Percentiles rank a stretch among this genome's conserved stretches.
Conservation (phyloP, 495 filamentous ascomycete species). For the Massariosphaeria phaeospora region DNA sequence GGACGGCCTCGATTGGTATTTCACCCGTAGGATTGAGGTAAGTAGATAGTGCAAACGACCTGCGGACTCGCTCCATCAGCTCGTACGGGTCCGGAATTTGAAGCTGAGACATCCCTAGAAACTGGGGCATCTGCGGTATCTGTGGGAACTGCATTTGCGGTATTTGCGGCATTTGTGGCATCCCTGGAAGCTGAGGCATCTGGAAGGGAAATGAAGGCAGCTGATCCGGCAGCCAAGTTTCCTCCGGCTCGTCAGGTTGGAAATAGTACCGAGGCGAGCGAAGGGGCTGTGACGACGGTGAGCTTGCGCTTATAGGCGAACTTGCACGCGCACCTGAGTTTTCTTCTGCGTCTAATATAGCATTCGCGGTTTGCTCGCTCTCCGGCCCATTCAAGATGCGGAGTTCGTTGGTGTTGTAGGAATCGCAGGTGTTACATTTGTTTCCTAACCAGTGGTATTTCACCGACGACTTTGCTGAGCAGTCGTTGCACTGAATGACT, state of each 20-base stretch:
- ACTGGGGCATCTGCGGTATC: constrained; percentile 21
- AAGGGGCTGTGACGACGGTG: constrained; percentile 17
- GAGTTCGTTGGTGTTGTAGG: constrained; percentile 45
- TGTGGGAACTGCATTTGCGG: constrained; percentile 21
- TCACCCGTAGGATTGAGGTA: constrained; percentile 29
- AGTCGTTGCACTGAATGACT: constrained; percentile 89
- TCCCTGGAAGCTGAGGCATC: constrained; percentile 21
- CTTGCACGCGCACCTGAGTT: constrained; percentile 1
- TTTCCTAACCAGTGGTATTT: constrained; percentile 92
- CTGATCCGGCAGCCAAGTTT: constrained; percentile 24
- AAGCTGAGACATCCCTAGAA: constrained; percentile 30
- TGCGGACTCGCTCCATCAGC: constrained; percentile 36
- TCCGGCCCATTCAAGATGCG: constrained; percentile 35
- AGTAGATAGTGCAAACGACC: constrained; percentile 22
- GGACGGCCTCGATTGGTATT: constrained; percentile 5
- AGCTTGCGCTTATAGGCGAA: constrained; percentile 16
- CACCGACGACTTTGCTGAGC: constrained; percentile 74
- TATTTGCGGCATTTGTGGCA: constrained; percentile 26
- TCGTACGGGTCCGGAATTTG: constrained; percentile 35
- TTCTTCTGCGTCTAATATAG: constrained; percentile 17
- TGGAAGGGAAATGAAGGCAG: constrained; percentile 26
- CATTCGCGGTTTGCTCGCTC: constrained; percentile 33
- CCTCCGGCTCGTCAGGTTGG: constrained; percentile 25
- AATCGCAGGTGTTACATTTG: constrained; percentile 69
- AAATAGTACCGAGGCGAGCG: constrained; percentile 27